Evolutionary conservation across 805 yeast genomes (phyloP).

Genomic region (Candida manassasensis): DNA sequence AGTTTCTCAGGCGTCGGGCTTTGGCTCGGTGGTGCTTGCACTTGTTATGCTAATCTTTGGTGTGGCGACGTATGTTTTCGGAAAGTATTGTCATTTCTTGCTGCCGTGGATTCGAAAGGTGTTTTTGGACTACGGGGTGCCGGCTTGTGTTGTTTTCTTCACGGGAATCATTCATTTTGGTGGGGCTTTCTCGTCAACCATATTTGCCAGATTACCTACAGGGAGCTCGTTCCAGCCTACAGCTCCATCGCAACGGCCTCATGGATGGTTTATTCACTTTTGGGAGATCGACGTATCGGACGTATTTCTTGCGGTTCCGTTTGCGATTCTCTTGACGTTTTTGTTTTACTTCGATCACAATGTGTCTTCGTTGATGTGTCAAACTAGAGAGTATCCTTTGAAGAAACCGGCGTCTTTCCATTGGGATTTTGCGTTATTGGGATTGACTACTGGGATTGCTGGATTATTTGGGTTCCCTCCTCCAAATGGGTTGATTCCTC

Average conservation of each 20-base stretch:
- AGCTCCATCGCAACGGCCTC: slow-evolving; percentile 31
- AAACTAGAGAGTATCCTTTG: slow-evolving; percentile 73
- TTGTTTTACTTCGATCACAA: slow-evolving; percentile 94
- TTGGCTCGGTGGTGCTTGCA: slow-evolving; percentile 69
- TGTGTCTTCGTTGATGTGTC: slow-evolving; percentile 90
- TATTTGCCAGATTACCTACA: slow-evolving; percentile 62
- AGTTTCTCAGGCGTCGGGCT: slow-evolving; percentile 47
- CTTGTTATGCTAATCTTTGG: slow-evolving; percentile 78
- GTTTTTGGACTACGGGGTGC: slow-evolving; percentile 83
- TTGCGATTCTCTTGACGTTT: slow-evolving; percentile 79
- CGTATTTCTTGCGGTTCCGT: slow-evolving; percentile 87
- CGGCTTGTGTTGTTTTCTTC: slow-evolving; percentile 79
- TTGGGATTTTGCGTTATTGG: slow-evolving; percentile 83
- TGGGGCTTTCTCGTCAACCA: slow-evolving; percentile 56
- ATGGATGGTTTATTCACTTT: slow-evolving; percentile 76
- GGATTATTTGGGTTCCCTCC: slow-evolving; percentile 92
- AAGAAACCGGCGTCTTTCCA: slow-evolving; percentile 87
- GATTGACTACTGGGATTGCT: slow-evolving; percentile 79
- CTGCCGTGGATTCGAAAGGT: slow-evolving; percentile 58
- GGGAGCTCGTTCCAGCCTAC: slow-evolving; percentile 77
- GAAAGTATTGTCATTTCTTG: slow-evolving; percentile 58
- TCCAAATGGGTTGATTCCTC: slow-evolving; percentile 95
- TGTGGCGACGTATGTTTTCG: slow-evolving; percentile 52
- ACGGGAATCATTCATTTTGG: slow-evolving; percentile 93
- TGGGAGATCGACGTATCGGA: slow-evolving; percentile 72